Conservation (phyloP, 192 early-diverging fungal genomes). For the Linnemannia elongata region DNA sequence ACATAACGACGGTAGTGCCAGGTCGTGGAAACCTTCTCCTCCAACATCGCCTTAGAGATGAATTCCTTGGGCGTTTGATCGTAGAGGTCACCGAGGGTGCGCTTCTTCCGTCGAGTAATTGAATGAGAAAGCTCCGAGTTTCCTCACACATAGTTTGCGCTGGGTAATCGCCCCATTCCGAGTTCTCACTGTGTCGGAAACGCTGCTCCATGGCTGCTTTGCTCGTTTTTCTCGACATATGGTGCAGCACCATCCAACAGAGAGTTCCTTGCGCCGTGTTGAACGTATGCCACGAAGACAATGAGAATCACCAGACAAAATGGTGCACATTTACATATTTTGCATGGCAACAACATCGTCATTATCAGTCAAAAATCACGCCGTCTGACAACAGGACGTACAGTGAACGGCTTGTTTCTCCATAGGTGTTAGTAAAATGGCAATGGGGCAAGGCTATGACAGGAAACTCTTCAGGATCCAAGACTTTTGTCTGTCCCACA, state of each 20-base stretch:
- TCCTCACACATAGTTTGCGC: background rate
- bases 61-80: background rate
- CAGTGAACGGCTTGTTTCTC: background rate
- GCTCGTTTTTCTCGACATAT: background rate
- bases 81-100: background rate
- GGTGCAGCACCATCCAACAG: background rate
- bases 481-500: background rate
- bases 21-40: constrained; percentile 4
- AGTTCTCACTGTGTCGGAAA: background rate
- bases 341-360: background rate
- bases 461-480: background rate
- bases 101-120: no score
- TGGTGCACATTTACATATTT: background rate
- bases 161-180: background rate
- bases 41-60: constrained; percentile 1
- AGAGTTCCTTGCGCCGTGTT: background rate
- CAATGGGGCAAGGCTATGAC: background rate
- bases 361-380: no score
- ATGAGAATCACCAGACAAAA: background rate
- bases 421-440: background rate
- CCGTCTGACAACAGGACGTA: no score
- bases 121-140: background rate
- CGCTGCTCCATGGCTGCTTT: background rate
- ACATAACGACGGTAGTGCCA: background rate
- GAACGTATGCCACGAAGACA: background rate